Conservation (phyloP, 2,329 filamentous ascomycete genomes). For the Pestalotiopsis sp. region DNA sequence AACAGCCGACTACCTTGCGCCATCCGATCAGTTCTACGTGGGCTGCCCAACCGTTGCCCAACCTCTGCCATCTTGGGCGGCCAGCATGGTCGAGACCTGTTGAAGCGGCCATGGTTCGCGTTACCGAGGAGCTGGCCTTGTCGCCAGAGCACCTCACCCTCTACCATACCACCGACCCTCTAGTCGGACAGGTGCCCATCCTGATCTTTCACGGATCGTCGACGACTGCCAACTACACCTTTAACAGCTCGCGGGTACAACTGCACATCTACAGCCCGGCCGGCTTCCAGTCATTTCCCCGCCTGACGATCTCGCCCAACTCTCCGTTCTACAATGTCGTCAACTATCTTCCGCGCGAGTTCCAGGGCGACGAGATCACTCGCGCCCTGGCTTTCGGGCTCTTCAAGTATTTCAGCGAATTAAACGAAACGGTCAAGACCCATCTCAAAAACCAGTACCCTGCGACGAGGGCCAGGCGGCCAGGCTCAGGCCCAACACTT, state of each 20-base stretch:
- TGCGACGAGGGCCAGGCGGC: conserved; percentile 55
- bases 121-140: conserved; percentile 77
- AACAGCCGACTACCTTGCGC: conserved; percentile 17
- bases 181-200: conserved; percentile 79
- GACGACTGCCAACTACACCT: conserved; percentile 82
- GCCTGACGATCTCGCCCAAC: conserved; percentile 90
- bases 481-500: conserved; percentile 67
- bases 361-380: conserved; percentile 93
- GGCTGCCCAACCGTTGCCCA: conserved; percentile 18
- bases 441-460: conserved; percentile 65
- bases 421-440: conserved; percentile 76
- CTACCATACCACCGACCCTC: conserved; percentile 85
- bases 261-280: conserved; percentile 89
- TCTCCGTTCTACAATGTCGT: conserved; percentile 91
- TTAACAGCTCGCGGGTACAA: conserved; percentile 92
- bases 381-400: conserved; percentile 90
- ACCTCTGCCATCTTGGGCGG: conserved; percentile 20
- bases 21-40: conserved; percentile 15
- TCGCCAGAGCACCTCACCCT: conserved; percentile 81
- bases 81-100: conserved; percentile 42
- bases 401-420: conserved; percentile 90
- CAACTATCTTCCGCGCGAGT: conserved; percentile 85
- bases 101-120: conserved; percentile 74
- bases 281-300: conserved; percentile 86
- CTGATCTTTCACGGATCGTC: conserved; percentile 92